Conservation (phyloP, 2,329 filamentous ascomycete species). For the Xylariaceae sp. region DNA sequence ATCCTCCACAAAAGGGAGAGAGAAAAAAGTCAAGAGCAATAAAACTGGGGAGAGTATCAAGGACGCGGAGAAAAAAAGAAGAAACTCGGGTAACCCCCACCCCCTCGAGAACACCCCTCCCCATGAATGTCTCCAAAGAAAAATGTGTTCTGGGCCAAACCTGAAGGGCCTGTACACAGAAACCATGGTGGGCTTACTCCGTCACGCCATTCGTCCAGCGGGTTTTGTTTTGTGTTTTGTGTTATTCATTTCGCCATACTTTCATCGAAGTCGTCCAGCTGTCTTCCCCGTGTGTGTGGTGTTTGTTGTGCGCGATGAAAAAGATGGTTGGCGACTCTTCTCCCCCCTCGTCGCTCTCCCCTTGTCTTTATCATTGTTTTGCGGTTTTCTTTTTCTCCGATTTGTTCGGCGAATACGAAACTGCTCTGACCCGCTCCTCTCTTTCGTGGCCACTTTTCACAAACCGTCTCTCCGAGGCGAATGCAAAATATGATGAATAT, state of each 20-base stretch:
- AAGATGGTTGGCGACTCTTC: constrained; percentile 8
- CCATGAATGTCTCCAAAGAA: constrained; percentile 7
- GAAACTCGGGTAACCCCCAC: constrained; percentile 8
- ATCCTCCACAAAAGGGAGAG: not conserved
- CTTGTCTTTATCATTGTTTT: not conserved
- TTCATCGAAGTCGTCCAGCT: constrained; percentile 16
- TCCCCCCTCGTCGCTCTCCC: not conserved
- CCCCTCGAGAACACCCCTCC: constrained; percentile 4
- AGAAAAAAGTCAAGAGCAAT: constrained; percentile 4
- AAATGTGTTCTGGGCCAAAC: constrained; percentile 3
- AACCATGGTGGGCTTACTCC: constrained; percentile 14
- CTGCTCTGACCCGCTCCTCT: not conserved
- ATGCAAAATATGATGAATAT: constrained; percentile 13
- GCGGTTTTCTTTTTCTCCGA: not conserved
- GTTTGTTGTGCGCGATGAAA: constrained; percentile 4
- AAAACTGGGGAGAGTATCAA: constrained; percentile 13
- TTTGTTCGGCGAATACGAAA: not conserved
- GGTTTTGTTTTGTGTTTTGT: not conserved
- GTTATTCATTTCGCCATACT: constrained; percentile 15
- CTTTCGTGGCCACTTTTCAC: not conserved
- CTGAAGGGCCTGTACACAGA: constrained; percentile 11
- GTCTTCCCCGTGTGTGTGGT: not conserved
- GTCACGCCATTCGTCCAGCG: constrained; percentile 19
- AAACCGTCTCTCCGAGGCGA: not conserved
- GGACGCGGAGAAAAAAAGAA: not conserved